Percentiles rank a stretch among this genome's conserved stretches.
These are phyloP conservation scores for Colletotrichum sp. DNA, from an alignment of 2,329 filamentous ascomycete species.

Conservation along the genomic window DNA sequence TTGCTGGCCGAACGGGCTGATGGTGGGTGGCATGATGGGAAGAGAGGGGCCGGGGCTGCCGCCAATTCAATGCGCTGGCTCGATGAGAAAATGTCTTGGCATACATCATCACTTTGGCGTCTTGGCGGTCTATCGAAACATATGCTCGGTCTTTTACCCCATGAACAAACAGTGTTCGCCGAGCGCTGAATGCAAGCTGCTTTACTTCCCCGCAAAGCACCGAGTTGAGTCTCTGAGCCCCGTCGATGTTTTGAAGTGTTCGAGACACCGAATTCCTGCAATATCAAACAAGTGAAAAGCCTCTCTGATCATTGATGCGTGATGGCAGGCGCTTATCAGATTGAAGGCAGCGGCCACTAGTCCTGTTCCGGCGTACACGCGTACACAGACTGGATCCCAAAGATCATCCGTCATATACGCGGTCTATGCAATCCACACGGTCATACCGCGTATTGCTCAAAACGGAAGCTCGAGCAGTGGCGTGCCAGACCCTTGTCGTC, in stretches of 20 bases:
- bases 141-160: neutral
- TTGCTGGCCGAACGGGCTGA: neutral
- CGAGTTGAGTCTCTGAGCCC: neutral
- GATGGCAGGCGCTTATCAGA: neutral
- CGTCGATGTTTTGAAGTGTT: neutral
- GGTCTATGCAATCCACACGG: neutral
- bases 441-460: neutral
- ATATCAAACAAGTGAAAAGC: neutral
- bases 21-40: neutral
- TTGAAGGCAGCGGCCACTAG: neutral
- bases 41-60: constrained; percentile 4
- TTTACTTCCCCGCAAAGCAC: neutral
- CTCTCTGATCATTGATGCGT: neutral
- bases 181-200: neutral
- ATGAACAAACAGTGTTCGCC: neutral
- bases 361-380: neutral
- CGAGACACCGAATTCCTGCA: neutral
- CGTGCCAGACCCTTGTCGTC: neutral
- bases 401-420: neutral
- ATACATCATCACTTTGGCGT: constrained; percentile 3
- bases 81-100: constrained; percentile 3
- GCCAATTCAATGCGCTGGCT: neutral
- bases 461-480: neutral
- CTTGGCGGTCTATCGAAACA: neutral
- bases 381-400: neutral